Conservation (phyloP, 306 rosid species). For the Gleditsia sinensis region DNA sequence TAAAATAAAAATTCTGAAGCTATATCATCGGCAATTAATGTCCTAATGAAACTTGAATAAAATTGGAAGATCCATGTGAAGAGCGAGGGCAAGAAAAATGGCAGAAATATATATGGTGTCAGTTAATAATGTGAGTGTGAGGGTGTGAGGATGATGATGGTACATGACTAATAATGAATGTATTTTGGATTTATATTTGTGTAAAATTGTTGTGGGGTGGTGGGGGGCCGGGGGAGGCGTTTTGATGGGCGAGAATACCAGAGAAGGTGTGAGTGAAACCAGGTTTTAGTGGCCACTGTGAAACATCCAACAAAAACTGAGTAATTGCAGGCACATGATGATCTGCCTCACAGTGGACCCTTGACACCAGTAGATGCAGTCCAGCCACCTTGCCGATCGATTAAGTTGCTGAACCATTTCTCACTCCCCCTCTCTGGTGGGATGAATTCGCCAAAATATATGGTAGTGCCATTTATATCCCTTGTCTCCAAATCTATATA, state of each 20-base stretch:
- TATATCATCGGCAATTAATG: no score
- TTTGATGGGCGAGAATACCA: constrained; percentile 28
- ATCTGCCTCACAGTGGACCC: constrained; percentile 47
- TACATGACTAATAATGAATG: background rate
- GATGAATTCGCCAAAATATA: no score
- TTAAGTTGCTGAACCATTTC: background rate
- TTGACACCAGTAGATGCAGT: no score
- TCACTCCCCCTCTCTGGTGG: background rate
- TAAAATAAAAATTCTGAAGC: no score
- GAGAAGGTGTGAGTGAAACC: constrained; percentile 9
- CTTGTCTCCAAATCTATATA: no score
- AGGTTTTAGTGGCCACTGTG: constrained; percentile 49
- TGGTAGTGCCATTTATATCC: no score
- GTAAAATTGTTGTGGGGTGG: background rate
- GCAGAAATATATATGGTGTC: background rate
- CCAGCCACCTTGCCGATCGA: constrained; percentile 4
- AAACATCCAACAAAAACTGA: constrained; percentile 45
- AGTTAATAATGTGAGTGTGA: no score
- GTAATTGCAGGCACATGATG: constrained; percentile 42
- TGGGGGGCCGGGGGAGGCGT: background rate
- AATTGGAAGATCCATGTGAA: background rate
- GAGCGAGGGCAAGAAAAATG: background rate
- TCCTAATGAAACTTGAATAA: background rate
- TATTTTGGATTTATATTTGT: background rate
- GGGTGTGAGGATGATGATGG: no score